Conservation (phyloP, 805 yeast genomes). For the Naumovozyma dairenensis region DNA sequence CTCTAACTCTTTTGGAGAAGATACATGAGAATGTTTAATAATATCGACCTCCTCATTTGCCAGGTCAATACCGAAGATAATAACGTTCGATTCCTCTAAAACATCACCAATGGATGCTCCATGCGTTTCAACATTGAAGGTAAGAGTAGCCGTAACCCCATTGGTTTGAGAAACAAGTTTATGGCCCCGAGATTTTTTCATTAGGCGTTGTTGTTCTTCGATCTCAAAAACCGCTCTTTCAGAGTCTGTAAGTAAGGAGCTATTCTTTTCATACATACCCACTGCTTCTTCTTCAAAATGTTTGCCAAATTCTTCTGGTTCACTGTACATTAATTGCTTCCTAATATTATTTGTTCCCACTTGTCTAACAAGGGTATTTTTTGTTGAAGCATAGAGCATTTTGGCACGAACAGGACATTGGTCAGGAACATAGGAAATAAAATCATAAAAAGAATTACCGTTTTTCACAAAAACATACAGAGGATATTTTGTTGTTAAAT, state of each 20-base stretch:
- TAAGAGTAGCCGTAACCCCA: conserved; percentile 18
- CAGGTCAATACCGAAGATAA: conserved; percentile 43
- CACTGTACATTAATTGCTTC: conserved; percentile 29
- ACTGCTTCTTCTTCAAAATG: conserved; percentile 7
- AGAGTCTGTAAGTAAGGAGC: conserved; percentile 18
- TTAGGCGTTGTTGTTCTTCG: conserved; percentile 20
- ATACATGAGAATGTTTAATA: conserved; percentile 18
- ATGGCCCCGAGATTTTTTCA: conserved; percentile 16
- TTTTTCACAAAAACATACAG: conserved; percentile 41
- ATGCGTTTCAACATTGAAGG: conserved; percentile 16
- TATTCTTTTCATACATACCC: conserved; percentile 6
- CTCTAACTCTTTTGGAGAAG: conserved; percentile 23
- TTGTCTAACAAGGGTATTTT: conserved; percentile 62
- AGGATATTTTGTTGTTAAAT: conserved; percentile 33
- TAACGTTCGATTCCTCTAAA: conserved; percentile 34
- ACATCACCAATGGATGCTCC: conserved; percentile 12
- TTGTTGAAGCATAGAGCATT: conserved; percentile 91
- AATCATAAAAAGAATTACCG: conserved; percentile 32
- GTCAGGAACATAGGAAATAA: conserved; percentile 84
- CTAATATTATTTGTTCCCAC: conserved; percentile 46
- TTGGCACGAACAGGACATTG: conserved; percentile 68
- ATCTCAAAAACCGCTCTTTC: conserved; percentile 21
- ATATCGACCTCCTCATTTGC: conserved; percentile 39
- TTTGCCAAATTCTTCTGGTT: conserved; percentile 24
- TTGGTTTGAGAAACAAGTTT: conserved; percentile 24